Conservation (phyloP, 2,329 filamentous ascomycete species). For the Colletotrichum nymphaeae region DNA sequence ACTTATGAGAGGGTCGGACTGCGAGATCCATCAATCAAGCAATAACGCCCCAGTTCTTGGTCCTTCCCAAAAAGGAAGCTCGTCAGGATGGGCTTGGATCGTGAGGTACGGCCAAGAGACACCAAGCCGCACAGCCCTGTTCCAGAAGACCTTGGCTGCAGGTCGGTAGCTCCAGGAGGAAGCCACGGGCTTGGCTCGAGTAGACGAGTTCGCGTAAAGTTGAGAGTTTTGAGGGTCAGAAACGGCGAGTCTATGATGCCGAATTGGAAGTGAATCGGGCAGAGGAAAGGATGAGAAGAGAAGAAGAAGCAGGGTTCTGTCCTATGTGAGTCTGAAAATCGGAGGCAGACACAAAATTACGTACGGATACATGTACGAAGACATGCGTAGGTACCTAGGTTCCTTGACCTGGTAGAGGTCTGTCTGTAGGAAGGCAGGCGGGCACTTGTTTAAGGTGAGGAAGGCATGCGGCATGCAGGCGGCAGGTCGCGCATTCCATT, state of each 20-base stretch:
- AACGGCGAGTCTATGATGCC: neutral
- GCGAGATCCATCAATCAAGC: slow-evolving; percentile 25
- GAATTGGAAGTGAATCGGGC: neutral
- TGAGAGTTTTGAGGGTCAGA: neutral
- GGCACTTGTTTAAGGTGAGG: neutral
- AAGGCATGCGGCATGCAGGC: neutral
- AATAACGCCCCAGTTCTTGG: slow-evolving; percentile 17
- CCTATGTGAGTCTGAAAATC: neutral
- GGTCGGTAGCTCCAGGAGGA: slow-evolving; percentile 29
- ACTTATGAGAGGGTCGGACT: neutral
- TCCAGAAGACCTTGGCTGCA: slow-evolving; percentile 33
- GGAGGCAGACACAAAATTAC: neutral
- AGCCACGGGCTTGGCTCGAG: neutral
- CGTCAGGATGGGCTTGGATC: neutral
- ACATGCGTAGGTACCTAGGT: neutral
- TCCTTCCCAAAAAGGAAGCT: slow-evolving; percentile 29
- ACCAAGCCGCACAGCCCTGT: slow-evolving; percentile 31
- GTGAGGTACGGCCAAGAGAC: slow-evolving; percentile 21
- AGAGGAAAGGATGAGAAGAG: neutral
- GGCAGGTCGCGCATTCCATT: neutral
- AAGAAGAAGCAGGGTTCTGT: neutral
- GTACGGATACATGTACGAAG: no score
- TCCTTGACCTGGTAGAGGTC: neutral
- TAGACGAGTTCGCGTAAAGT: neutral
- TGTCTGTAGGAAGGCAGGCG: neutral